Evolutionary conservation across 345 rosid genomes (phyloP).

Genomic region (Passiflora organensis): DNA sequence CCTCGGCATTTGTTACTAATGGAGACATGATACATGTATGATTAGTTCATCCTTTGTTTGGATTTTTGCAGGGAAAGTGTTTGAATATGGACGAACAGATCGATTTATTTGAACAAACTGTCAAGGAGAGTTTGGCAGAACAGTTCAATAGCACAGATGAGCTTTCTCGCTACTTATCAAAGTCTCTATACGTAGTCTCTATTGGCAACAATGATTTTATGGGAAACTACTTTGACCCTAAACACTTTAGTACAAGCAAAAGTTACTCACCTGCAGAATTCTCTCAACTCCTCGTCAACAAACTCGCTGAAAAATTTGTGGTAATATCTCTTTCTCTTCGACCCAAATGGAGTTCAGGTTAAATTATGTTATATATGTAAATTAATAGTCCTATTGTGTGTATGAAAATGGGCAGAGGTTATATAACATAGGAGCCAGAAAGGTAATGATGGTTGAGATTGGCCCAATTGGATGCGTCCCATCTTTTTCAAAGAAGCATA

Average conservation of each 20-base stretch:
- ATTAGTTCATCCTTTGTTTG: too few relatives aligned
- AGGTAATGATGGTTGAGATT: constrained; percentile 35
- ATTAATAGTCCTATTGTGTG: background rate
- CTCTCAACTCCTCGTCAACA: constrained; percentile 22
- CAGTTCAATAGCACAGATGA: constrained; percentile 15
- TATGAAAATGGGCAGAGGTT: constrained; percentile 18
- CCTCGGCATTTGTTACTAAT: too few relatives aligned
- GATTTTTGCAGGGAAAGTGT: constrained; percentile 35
- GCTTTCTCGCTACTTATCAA: constrained; percentile 20
- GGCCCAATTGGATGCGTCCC: constrained; percentile 53
- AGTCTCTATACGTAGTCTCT: constrained; percentile 29
- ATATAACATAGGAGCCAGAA: constrained; percentile 36
- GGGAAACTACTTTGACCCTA: constrained; percentile 11
- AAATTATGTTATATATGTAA: background rate
- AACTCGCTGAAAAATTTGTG: constrained; percentile 23
- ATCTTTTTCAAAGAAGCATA: constrained; percentile 14
- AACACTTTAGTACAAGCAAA: background rate
- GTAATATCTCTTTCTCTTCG: constrained; percentile 13
- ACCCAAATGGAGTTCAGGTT: background rate
- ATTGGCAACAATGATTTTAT: constrained; percentile 44
- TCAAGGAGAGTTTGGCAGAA: constrained; percentile 5
- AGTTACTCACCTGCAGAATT: constrained; percentile 19
- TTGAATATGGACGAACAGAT: constrained; percentile 37
- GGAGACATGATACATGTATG: too few relatives aligned
- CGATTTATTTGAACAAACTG: constrained; percentile 22